Conservation (phyloP, 2,329 filamentous ascomycete genomes). For the Truncatella angustata region DNA sequence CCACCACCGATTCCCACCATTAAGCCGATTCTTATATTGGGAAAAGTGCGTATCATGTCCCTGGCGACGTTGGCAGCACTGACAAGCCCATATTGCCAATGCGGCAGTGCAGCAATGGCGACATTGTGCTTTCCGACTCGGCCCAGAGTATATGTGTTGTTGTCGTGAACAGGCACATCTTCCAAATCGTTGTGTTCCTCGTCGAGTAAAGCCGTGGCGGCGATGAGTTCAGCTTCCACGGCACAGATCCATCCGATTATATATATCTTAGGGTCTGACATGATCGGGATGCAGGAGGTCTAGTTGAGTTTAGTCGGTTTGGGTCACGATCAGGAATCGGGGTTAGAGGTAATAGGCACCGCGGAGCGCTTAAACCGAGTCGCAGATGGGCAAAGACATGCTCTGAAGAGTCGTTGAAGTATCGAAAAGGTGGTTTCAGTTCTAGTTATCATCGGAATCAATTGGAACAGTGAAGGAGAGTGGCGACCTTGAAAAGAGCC, state of each 20-base stretch:
- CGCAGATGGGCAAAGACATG: too few relatives aligned
- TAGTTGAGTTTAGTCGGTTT: too few relatives aligned
- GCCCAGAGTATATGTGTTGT: constrained; percentile 29
- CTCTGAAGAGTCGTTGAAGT: too few relatives aligned
- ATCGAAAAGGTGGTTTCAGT: too few relatives aligned
- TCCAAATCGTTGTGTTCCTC: constrained; percentile 29
- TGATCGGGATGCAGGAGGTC: too few relatives aligned
- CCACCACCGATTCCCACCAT: constrained; percentile 34
- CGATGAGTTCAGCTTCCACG: constrained; percentile 32
- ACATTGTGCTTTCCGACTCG: constrained; percentile 32
- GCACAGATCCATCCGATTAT: constrained; percentile 44
- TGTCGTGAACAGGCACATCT: constrained; percentile 22
- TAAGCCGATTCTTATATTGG: constrained; percentile 25
- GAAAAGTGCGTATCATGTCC: constrained; percentile 22
- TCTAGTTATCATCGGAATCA: too few relatives aligned
- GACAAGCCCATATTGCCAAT: constrained; percentile 23
- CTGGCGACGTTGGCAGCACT: constrained; percentile 23
- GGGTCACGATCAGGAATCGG: too few relatives aligned
- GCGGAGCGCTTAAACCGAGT: too few relatives aligned
- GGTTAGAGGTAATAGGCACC: too few relatives aligned
- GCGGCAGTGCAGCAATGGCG: constrained; percentile 29
- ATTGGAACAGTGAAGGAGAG: too few relatives aligned
- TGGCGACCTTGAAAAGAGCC: too few relatives aligned
- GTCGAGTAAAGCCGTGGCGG: constrained; percentile 38
- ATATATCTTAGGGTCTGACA: constrained; percentile 22